Conservation (phyloP, 139 green algal species). For the Astrephomene gubernaculifera region DNA sequence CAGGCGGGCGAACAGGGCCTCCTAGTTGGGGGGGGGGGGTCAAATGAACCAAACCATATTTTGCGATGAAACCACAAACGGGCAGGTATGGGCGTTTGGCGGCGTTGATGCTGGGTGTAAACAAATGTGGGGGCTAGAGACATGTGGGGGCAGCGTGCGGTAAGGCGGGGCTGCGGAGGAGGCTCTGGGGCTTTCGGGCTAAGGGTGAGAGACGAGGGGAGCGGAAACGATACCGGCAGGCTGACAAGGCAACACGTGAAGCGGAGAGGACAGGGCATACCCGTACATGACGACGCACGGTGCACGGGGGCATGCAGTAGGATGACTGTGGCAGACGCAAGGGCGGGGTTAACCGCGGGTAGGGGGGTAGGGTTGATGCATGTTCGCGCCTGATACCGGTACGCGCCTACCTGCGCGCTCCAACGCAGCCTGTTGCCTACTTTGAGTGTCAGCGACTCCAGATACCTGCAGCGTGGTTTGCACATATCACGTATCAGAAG, state of each 20-base stretch:
- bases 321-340: neutral
- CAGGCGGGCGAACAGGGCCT: conserved; percentile 9
- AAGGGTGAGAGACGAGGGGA: too few species aligned
- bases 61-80: neutral
- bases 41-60: neutral
- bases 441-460: neutral
- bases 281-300: neutral
- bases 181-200: too few species aligned
- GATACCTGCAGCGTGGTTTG: neutral
- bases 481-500: neutral
- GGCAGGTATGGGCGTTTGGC: neutral
- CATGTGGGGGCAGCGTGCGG: neutral
- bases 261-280: neutral
- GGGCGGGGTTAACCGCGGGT: too few species aligned
- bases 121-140: neutral
- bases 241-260: neutral
- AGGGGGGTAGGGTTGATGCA: too few species aligned
- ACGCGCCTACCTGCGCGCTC: conserved; percentile 9
- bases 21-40: too few species aligned
- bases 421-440: conserved; percentile 25
- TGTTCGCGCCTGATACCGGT: neutral
- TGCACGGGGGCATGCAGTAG: neutral
- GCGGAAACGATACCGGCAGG: too few species aligned
- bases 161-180: neutral
- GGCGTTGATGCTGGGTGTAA: neutral